Conservation (phyloP, 1,284 basidiomycete species). For the Cerrena zonata region DNA sequence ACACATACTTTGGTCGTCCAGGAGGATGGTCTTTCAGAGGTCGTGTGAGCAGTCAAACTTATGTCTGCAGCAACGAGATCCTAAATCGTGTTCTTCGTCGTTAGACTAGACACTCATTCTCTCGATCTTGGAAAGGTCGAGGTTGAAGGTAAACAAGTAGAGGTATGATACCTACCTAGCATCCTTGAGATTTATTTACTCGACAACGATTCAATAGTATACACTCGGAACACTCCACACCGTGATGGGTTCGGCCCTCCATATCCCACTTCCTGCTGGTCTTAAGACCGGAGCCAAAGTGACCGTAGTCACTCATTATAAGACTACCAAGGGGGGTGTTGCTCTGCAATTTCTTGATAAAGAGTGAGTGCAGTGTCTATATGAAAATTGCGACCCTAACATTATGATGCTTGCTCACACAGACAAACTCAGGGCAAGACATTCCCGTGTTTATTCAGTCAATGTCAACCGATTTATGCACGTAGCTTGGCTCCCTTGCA, state of each 20-base stretch:
- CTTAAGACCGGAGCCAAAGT: constrained; percentile 41
- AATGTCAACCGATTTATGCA: constrained; percentile 90
- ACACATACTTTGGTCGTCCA: constrained; percentile 61
- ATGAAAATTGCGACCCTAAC: not conserved
- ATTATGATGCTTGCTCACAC: not conserved
- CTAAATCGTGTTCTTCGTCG: too few species aligned
- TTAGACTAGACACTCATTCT: constrained; percentile 74
- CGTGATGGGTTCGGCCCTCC: constrained; percentile 70
- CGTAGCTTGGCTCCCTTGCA: constrained; percentile 77
- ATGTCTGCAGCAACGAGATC: too few species aligned
- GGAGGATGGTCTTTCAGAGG: constrained; percentile 55
- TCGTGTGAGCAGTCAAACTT: constrained; percentile 44
- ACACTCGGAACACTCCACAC: constrained; percentile 7
- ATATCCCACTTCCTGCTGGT: constrained; percentile 41
- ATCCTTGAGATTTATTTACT: too few species aligned
- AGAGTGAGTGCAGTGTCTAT: constrained; percentile 44
- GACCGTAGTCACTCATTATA: constrained; percentile 61
- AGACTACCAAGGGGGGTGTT: constrained; percentile 72
- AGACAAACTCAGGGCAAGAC: constrained; percentile 86
- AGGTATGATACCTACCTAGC: constrained; percentile 35
- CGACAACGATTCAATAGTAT: constrained; percentile 7
- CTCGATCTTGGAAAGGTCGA: constrained; percentile 60
- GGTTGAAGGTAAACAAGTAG: constrained; percentile 46
- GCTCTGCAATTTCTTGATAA: constrained; percentile 93
- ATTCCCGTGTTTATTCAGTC: constrained; percentile 88